These are phyloP conservation scores for Cardiospermum halicacabum DNA, from an alignment of 345 rosid genomes.

Conservation along the genomic window DNA sequence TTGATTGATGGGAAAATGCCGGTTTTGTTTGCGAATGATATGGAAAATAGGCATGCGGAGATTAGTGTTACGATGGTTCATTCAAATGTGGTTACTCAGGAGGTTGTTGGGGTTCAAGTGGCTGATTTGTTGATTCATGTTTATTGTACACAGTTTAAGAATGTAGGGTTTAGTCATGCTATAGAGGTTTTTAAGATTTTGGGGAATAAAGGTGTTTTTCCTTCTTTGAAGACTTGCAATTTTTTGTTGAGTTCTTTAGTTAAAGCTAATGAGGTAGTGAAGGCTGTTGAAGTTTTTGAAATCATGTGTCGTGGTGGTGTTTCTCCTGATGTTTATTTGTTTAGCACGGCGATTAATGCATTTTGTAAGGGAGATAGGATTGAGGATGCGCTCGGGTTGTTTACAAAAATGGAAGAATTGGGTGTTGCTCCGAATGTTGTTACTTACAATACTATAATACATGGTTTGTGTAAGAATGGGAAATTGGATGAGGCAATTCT, in stretches of 20 bases:
- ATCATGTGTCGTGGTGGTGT: conserved; percentile 39
- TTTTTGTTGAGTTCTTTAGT: conserved; percentile 56
- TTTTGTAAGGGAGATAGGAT: conserved; percentile 56
- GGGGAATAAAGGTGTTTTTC: conserved; percentile 46
- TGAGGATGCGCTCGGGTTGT: conserved; percentile 45
- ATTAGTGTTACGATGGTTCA: conserved; percentile 44
- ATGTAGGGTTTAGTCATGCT: conserved; percentile 42
- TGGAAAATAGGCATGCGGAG: conserved; percentile 27
- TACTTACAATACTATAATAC: conserved; percentile 63
- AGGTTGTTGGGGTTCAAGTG: conserved; percentile 21
- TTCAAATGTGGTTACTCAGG: conserved; percentile 29
- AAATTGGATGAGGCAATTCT: conserved; percentile 51
- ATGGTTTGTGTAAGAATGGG: conserved; percentile 63
- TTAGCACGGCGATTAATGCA: conserved; percentile 55
- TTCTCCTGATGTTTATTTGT: conserved; percentile 61
- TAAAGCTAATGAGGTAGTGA: conserved; percentile 49
- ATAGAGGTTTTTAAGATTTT: conserved; percentile 44
- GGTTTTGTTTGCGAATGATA: conserved; percentile 18
- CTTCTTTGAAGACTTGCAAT: conserved; percentile 58
- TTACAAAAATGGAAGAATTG: conserved; percentile 46
- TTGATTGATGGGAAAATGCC: conserved; percentile 58
- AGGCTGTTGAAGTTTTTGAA: conserved; percentile 47
- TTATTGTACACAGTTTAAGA: conserved; percentile 55
- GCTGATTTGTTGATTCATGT: conserved; percentile 60
- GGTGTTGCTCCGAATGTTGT: conserved; percentile 59